Percentiles rank a stretch among this genome's conserved stretches.
Evolutionary conservation across 805 yeast species (phyloP).

Genomic region (Starmerella bombi): DNA sequence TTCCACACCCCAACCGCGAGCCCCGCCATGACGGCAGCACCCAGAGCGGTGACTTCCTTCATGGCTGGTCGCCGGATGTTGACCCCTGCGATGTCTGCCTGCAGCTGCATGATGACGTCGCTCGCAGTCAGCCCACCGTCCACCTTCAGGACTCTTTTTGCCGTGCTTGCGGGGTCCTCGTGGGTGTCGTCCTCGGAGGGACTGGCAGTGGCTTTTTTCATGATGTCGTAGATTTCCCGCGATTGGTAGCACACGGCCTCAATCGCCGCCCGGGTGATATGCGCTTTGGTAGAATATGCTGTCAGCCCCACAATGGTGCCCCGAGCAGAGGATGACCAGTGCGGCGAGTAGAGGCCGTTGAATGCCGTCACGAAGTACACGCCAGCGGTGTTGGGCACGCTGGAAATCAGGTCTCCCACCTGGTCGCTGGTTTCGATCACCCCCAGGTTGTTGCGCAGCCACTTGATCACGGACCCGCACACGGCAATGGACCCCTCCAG

Average conservation of each 20-base stretch:
- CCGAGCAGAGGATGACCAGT: constrained; percentile 86
- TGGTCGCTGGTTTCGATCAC: constrained; percentile 71
- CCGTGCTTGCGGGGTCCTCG: neutral
- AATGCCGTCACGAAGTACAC: constrained; percentile 93
- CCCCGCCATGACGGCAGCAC: constrained; percentile 95
- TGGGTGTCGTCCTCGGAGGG: neutral
- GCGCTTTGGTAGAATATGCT: constrained; percentile 81
- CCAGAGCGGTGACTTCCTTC: constrained; percentile 86
- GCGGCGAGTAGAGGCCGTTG: constrained; percentile 87
- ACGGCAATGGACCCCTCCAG: constrained; percentile 93
- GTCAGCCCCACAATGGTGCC: constrained; percentile 91
- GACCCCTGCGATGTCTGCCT: constrained; percentile 82
- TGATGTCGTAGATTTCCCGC: constrained; percentile 75
- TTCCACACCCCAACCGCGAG: constrained; percentile 61
- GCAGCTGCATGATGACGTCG: constrained; percentile 84
- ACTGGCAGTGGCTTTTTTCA: constrained; percentile 67
- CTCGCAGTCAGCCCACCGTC: constrained; percentile 96
- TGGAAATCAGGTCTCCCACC: constrained; percentile 79
- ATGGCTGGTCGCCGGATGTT: constrained; percentile 68
- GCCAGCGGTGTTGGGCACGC: constrained; percentile 72
- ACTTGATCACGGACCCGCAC: constrained; percentile 86
- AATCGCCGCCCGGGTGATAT: constrained; percentile 85
- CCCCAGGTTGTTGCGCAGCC: constrained; percentile 84
- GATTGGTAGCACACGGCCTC: constrained; percentile 95
- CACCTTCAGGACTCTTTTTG: constrained; percentile 34